A percentile compares a stretch with the other conserved stretches of the same genome.
These are phyloP conservation scores for Saitoella complicata DNA, from an alignment of 805 yeast genomes.

Conservation along the genomic window DNA sequence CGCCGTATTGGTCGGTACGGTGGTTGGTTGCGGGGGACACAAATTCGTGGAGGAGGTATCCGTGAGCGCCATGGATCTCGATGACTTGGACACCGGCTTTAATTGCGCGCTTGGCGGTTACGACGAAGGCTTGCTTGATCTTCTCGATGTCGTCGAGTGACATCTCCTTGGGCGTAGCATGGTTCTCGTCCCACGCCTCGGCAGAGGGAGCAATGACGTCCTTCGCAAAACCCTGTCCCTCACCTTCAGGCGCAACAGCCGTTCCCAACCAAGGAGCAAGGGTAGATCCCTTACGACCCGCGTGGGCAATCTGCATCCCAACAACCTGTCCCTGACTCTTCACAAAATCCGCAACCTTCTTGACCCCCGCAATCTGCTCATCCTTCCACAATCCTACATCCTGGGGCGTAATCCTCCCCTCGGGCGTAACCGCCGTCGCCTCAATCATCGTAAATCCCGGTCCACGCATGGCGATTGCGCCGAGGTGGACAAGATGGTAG, in stretches of 20 bases:
- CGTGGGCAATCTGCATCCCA: conserved; percentile 41
- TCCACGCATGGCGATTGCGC: conserved; percentile 31
- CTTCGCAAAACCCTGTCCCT: conserved; percentile 17
- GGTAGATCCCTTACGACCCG: conserved; percentile 34
- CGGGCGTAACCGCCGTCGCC: conserved; percentile 26
- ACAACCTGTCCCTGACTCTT: conserved; percentile 28
- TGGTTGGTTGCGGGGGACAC: conserved; percentile 30
- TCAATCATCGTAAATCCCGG: conserved; percentile 35
- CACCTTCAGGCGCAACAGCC: conserved; percentile 10
- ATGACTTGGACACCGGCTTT: conserved; percentile 46
- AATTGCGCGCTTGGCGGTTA: conserved; percentile 34
- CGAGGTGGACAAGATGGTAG: conserved; percentile 36
- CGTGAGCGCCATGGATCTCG: conserved; percentile 52
- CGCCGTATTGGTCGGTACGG: conserved; percentile 51
- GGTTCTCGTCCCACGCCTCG: conserved; percentile 17
- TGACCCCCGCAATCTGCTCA: conserved; percentile 29
- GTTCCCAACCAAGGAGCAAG: conserved; percentile 17
- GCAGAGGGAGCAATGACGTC: conserved; percentile 33
- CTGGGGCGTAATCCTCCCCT: conserved; percentile 29
- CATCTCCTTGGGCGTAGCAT: conserved; percentile 26
- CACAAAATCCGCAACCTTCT: conserved; percentile 26
- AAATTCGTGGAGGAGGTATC: conserved; percentile 38
- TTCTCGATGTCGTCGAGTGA: conserved; percentile 25
- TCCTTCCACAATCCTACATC: conserved; percentile 38
- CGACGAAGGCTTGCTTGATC: conserved; percentile 28